Base-by-base conservation (phyloP, 768 basidiomycete genomes). In the Leccinum longicurvipes region DNA sequence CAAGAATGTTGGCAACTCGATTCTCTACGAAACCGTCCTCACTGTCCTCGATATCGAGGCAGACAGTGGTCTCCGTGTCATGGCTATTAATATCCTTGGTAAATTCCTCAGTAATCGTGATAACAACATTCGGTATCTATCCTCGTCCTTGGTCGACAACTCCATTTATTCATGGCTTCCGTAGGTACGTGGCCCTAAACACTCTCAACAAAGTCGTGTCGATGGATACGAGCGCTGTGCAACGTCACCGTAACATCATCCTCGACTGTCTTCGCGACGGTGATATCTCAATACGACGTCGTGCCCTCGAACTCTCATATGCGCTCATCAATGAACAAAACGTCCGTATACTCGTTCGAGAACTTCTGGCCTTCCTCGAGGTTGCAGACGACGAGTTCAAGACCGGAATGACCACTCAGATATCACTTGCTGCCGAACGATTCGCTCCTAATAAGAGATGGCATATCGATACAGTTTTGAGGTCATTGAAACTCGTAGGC, bases 371-470 rank as follows among this genome's bases (percentile, higher is more conserved):
- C 1, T 99, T 98, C 83, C 82, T 99, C 15, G 96, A 98, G 65
- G 92, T 98, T 19, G 96, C 97, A 28, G 97, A 98, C 67, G 95
- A 98, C 59, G 97, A 99, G 70, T 99, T 99, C 79, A 99, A 99
- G 75, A 83, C 93, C 14, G 90, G 93, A 1, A 89, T 99, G 86
- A 99, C 97, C 0, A 98, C 96, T 0, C 96, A 99, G 72, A 94
- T 99, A 47, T 92, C 88, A 52, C 77, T 98, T 24, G 96, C 94
- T 2, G 97, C 97, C 0, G 97, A 99, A 72, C 80, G 94, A 45
- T 98, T 92, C 67, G 96, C 96, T 1, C 97, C 97, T 0, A 98
- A 96, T 72, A 95, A 95, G 73, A 81, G 97, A 60, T 99, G 96
- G 96, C 97, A 99, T 69, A 99, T 99, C 51, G 97, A 98, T 70